phyloP scores from a whole-genome alignment of 2,329 filamentous ascomycete genomes.

The Phoma sp. region DNA sequence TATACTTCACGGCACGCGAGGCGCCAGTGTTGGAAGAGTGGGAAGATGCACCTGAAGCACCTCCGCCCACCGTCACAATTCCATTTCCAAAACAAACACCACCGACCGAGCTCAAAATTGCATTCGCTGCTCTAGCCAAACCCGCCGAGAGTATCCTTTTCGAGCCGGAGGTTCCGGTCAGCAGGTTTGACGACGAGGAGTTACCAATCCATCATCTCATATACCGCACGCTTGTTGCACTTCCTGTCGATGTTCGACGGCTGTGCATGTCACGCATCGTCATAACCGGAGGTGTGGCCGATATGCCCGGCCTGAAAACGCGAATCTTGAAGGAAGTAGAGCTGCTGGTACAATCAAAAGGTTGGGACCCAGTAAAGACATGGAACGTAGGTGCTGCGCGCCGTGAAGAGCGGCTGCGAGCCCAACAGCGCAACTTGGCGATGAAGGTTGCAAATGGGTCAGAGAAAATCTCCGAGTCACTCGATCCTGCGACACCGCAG shows the following conservation, averaged over 20 bases:
- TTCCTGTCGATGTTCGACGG: slow-evolving; percentile 82
- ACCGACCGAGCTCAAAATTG: slow-evolving; percentile 64
- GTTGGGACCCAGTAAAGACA: slow-evolving; percentile 79
- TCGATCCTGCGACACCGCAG: slow-evolving; percentile 15
- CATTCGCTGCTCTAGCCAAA: slow-evolving; percentile 73
- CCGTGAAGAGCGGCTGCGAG: slow-evolving; percentile 35
- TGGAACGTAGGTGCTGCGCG: slow-evolving; percentile 62
- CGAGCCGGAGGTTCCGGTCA: slow-evolving; percentile 56
- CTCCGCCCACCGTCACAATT: slow-evolving; percentile 41
- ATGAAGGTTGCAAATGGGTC: slow-evolving; percentile 27
- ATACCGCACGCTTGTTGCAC: slow-evolving; percentile 74
- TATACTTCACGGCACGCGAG: slow-evolving; percentile 42
- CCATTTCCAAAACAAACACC: slow-evolving; percentile 46
- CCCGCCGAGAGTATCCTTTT: slow-evolving; percentile 81
- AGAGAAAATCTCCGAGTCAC: slow-evolving; percentile 31
- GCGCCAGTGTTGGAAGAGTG: slow-evolving; percentile 53
- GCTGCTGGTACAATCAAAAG: slow-evolving; percentile 67
- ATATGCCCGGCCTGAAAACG: slow-evolving; percentile 77
- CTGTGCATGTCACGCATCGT: slow-evolving; percentile 88
- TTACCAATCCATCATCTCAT: slow-evolving; percentile 76
- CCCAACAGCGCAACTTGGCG: slow-evolving; percentile 31
- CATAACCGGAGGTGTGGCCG: slow-evolving; percentile 81
- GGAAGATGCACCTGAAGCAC: slow-evolving; percentile 46
- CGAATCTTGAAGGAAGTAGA: slow-evolving; percentile 79
- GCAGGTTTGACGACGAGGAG: slow-evolving; percentile 84